Evolutionary conservation across 108 stramenopile genomes (phyloP).

Genomic region (Nitzschia sp.): DNA sequence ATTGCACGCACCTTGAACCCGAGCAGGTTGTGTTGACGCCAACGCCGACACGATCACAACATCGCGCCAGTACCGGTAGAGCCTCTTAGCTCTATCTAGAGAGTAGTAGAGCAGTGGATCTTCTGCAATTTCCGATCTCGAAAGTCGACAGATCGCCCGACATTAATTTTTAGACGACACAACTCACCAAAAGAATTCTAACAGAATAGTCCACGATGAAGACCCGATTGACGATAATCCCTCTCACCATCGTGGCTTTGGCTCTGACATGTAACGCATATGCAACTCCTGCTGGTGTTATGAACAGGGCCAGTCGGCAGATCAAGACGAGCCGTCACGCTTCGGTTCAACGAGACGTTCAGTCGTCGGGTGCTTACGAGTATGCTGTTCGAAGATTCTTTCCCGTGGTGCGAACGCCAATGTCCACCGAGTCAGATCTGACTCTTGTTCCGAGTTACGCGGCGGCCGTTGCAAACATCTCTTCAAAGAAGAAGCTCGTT

Average conservation of each 20-base stretch:
- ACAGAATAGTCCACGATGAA: neutral
- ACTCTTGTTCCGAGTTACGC: too few species aligned
- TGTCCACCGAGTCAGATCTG: too few species aligned
- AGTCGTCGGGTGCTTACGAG: conserved; percentile 1
- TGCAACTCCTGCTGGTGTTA: neutral
- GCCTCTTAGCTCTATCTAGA: too few species aligned
- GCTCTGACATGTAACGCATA: neutral
- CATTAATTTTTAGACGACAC: too few species aligned
- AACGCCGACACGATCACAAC: too few species aligned
- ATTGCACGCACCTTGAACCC: too few species aligned
- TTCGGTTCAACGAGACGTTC: neutral
- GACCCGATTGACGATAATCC: neutral
- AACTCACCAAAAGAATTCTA: too few species aligned
- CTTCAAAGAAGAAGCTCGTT: neutral
- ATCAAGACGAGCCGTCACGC: neutral
- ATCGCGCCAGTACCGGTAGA: too few species aligned
- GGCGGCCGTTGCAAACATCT: neutral
- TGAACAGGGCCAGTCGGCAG: neutral
- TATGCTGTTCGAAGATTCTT: neutral
- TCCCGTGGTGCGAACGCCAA: neutral
- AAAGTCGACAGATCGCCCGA: too few species aligned
- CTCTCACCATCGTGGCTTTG: neutral
- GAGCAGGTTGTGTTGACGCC: too few species aligned
- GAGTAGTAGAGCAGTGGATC: too few species aligned
- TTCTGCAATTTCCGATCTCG: too few species aligned